Base-by-base conservation (phyloP, 371 early-diverging fungal genomes). In the Zychaea mexicana region DNA sequence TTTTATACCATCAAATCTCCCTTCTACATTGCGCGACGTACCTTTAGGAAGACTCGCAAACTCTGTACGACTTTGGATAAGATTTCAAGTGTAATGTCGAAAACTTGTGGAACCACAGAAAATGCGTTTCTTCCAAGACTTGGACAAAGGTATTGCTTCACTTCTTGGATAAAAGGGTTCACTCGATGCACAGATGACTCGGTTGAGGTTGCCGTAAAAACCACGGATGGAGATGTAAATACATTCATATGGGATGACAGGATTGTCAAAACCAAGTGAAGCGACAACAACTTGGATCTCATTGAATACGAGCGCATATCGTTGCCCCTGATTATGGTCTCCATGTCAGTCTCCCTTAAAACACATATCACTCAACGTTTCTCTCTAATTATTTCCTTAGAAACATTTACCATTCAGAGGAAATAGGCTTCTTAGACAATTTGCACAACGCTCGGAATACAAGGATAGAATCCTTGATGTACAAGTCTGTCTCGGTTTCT, bases 391-490 rank as follows among this genome's bases (percentile, higher is more conserved):
- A n/a, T n/a, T n/a, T n/a, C n/a, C n/a, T n/a, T n/a, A n/a, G n/a
- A 60, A 33, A 30, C 10, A 49, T 55, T 65, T 76, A 81, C 82
- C 82, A 80, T 64, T 83, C 83, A 6, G 78, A 78, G 27, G 78
- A 73, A 30, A 80, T 83, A 10, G 78, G 76, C 58, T 83, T 83
- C 87, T 95, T 94, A 21, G 93, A 93, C n/a, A 97, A 84, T 67
- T 94, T 94, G 81, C 96, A 96, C 24, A 98, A 83, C 1, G 97
- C 94, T 12, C 97, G 90, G 72, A 98, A 90, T 0, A 96, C 90
- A 21, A 95, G 76, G 39, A 92, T 94, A 2, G 93, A 93, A 73
- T 98, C 97, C 60, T 89, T 83, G 59, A 80, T 78, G 54, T 76
- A 83, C 28, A 80, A 60, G 57, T 83, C 83, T 3, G 77, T 77